Evolutionary conservation across 1,284 basidiomycete genomes (phyloP), one percentile per base, ranked within the genome.

Genomic region (Fomes fomentarius): DNA sequence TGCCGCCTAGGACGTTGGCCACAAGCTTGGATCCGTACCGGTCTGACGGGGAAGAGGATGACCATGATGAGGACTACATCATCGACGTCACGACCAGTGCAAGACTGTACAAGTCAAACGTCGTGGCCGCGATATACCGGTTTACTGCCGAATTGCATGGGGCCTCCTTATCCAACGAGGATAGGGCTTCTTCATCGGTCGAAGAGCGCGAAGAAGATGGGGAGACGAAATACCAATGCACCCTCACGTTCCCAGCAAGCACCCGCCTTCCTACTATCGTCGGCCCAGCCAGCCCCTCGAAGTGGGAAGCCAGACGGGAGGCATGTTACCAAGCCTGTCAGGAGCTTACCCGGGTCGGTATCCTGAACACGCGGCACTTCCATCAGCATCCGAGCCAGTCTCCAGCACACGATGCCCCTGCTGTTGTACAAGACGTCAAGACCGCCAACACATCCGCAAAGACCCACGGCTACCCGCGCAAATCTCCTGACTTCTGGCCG

Each of bases 401-500:
- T 7, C 45, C 14, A 24, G 21, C 22, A 30, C 8, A n/a, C 9
- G n/a, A n/a, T n/a, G 33, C 15, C 6, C 38, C 26, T n/a, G 21
- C 12, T 19, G 42, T n/a, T n/a, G n/a, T n/a, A n/a, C n/a, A n/a
- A n/a, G n/a, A 52, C 2, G 52, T 41, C 15, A 41, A 56, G 24
- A 57, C 60, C 1, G 57, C 65, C 24, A 52, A 58, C 11, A 47
- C 62, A 4, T 63, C 67, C 0, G n/a, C 61, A 17, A 52, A 51
- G 10, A 64, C 64, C 2, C 63, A 63, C 30, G 60, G 62, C 39
- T 89, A 91, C 70, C 68, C 72, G 7, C 77, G 79, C 52, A 85
- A 82, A 64, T 69, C 66, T 31, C 82, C 89, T 10, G 71, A 76
- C 40, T 89, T 91, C 63, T 91, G 90, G 89, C 57, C 58, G 10